Evolutionary conservation across 2,329 filamentous ascomycete genomes (phyloP).

Genomic region (Pseudophaeomoniella oleicola): DNA sequence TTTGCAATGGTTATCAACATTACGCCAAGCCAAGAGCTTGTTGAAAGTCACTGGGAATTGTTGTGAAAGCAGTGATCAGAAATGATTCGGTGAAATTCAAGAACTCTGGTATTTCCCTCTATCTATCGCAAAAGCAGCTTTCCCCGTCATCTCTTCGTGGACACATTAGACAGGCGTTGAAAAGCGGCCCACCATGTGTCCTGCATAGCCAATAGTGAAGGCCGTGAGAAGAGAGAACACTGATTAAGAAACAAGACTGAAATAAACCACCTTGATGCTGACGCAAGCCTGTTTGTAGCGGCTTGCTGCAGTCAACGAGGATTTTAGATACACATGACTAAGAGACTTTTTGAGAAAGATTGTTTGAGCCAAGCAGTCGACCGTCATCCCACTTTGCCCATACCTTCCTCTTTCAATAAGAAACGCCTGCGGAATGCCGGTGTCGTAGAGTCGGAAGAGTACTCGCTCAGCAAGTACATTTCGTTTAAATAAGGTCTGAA

Average conservation of each 20-base stretch:
- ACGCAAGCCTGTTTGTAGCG: not conserved
- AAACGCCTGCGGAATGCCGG: slow-evolving; percentile 16
- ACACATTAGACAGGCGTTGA: slow-evolving; percentile 10
- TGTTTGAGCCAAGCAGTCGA: slow-evolving; percentile 16
- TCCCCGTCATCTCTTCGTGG: slow-evolving; percentile 11
- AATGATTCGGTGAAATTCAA: slow-evolving; percentile 2
- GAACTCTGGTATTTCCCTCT: slow-evolving; percentile 18
- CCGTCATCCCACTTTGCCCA: slow-evolving; percentile 1
- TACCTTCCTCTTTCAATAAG: slow-evolving; percentile 10
- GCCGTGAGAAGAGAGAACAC: slow-evolving; percentile 15
- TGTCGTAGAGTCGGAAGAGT: slow-evolving; percentile 8
- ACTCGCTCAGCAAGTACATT: slow-evolving; percentile 4
- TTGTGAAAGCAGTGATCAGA: no score
- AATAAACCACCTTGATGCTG: slow-evolving; percentile 20
- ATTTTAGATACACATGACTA: slow-evolving; percentile 19
- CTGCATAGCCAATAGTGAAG: slow-evolving; percentile 6
- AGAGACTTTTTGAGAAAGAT: slow-evolving; percentile 6
- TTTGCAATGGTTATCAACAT: no score
- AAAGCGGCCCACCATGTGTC: slow-evolving; percentile 8
- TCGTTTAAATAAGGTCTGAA: slow-evolving; percentile 29
- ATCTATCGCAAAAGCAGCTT: slow-evolving; percentile 17
- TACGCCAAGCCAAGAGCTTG: no score
- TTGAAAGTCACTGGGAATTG: no score
- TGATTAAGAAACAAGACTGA: slow-evolving; percentile 22
- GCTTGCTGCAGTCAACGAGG: slow-evolving; percentile 19